Base-by-base conservation (phyloP, 805 yeast species). In the Candida orba region DNA sequence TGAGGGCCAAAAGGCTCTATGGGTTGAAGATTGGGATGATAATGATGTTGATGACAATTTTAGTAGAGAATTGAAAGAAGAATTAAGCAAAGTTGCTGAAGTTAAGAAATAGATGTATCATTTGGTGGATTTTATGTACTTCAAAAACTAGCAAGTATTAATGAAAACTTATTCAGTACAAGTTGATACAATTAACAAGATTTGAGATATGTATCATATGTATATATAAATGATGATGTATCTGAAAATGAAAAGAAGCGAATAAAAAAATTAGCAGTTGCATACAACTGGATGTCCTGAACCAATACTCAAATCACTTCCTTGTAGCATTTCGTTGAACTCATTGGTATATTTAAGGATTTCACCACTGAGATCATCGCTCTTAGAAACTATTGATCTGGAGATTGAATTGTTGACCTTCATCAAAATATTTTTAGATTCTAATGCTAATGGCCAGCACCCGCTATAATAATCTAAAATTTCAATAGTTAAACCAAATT, bases 21-120 rank as follows among this genome's bases (percentile, higher is more conserved):
- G 98, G 97, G 96, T 90, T 54, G 96, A 90, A 64, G 91, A 88
- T 62, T 91, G 99, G 99, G 97, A 85, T 53, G 95, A 91, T 61
- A 95, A 89, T 49, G 96, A 90, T 57, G 85, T 82, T 46, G 93
- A 86, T 47, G 97, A 90, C 57, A 88, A 87, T 52, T 93, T 91
- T 66, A 79, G 93, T 36, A 74, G 73, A 49, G 80, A 76, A 54
- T 72, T 91, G 60, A 79, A 81, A 75, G 50, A 51, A 29, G 58
- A 54, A 33, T 43, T 54, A 22, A 53, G 55, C 5, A 52, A 52
- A 25, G 58, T 52, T 30, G 52, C 56, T n/a, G 52, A 50, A 31
- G 36, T 46, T 15, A 52, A 52, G 42, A 51, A 49, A 45, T 49
- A 37, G 44, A 12, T 13, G 9, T 25, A 30, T 3, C 27, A 22